These are phyloP conservation scores for Ricinus communis DNA, from an alignment of 345 rosid genomes.

Conservation along the genomic window DNA sequence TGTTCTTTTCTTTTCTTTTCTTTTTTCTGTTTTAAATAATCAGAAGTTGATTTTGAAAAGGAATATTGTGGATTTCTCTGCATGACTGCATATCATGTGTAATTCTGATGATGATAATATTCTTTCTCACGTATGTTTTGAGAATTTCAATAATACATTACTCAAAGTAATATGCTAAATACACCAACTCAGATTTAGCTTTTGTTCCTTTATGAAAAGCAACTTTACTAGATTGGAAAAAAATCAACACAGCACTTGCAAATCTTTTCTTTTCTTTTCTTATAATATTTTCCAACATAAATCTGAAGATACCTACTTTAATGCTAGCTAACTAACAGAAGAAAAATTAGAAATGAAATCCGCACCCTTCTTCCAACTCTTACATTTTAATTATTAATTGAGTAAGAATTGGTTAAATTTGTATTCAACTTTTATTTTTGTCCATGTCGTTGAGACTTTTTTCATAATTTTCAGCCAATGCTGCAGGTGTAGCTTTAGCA, in stretches of 20 bases:
- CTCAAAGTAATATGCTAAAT: constrained; percentile 9
- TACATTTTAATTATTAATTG: too few relatives aligned
- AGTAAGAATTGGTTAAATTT: background rate
- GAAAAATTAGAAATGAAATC: too few relatives aligned
- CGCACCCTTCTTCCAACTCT: too few relatives aligned
- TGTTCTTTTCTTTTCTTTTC: too few relatives aligned
- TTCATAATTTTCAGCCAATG: constrained; percentile 1
- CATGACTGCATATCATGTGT: background rate
- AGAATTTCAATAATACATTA: background rate
- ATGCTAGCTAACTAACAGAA: too few relatives aligned
- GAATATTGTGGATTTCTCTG: background rate
- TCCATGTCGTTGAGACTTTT: background rate
- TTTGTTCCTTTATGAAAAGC: constrained; percentile 18
- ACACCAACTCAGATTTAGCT: background rate
- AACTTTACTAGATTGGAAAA: constrained; percentile 13
- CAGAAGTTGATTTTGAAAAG: background rate
- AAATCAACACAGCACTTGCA: constrained; percentile 6
- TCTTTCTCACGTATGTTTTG: background rate
- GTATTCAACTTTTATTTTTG: constrained; percentile 12
- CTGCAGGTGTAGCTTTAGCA: constrained; percentile 5
- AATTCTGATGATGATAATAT: constrained; percentile 1
- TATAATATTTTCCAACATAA: background rate
- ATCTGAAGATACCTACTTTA: too few relatives aligned
- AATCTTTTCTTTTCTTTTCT: background rate
- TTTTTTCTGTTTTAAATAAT: too few relatives aligned